Evolutionary conservation across 1,284 basidiomycete species (phyloP).

Genomic region (Singerocomus inundabilis): DNA sequence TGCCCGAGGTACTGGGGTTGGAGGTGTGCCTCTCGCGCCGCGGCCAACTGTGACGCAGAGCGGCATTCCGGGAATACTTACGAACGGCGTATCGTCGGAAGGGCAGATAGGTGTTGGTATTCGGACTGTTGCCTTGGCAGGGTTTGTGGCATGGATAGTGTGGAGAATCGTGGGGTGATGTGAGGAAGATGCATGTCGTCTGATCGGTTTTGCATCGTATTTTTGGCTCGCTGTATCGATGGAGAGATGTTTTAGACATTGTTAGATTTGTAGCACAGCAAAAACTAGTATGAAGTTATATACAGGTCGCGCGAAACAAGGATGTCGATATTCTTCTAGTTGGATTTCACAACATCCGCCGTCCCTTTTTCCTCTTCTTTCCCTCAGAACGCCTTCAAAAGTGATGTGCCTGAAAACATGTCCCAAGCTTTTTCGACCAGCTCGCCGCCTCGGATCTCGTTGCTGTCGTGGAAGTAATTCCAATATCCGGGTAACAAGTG

Average conservation of each 20-base stretch:
- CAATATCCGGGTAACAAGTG: conserved; percentile 35
- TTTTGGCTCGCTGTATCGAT: conserved; percentile 4
- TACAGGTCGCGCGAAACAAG: neutral
- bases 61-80: neutral
- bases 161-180: conserved; percentile 18
- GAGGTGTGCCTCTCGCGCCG: conserved; percentile 30
- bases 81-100: conserved; percentile 18
- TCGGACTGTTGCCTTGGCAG: conserved; percentile 14
- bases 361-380: no score
- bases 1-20: conserved; percentile 23
- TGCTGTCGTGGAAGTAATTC: conserved; percentile 29
- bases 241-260: neutral
- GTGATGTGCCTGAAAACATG: conserved; percentile 13
- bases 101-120: conserved; percentile 10
- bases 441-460: conserved; percentile 14
- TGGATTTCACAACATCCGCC: no score
- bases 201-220: neutral
- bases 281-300: no score
- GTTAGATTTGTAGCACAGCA: conserved; percentile 17
- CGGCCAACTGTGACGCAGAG: conserved; percentile 16
- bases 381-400: conserved; percentile 17
- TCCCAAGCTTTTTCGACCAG: conserved; percentile 26
- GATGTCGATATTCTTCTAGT: no score
- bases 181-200: neutral
- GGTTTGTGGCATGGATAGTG: conserved; percentile 17